Percentiles rank a stretch among this genome's conserved stretches.
Evolutionary conservation across 2,329 filamentous ascomycete genomes (phyloP).

Genomic region (Diplodia intermedia): DNA sequence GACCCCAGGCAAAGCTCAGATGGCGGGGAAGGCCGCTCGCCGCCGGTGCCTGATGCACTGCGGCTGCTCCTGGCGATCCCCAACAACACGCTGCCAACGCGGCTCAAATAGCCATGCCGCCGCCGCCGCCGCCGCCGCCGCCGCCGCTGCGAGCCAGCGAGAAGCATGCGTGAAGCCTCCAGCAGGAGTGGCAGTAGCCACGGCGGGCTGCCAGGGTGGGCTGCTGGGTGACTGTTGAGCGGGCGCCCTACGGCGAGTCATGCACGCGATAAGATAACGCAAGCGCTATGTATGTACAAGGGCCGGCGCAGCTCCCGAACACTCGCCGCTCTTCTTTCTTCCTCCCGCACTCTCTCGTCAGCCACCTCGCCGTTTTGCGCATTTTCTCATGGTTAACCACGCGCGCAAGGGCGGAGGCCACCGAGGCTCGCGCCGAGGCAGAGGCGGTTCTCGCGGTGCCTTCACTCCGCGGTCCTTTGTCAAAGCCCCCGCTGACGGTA

Average conservation of each 20-base stretch:
- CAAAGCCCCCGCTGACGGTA: slow-evolving; percentile 5
- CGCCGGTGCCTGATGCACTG: slow-evolving; percentile 13
- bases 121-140: neutral
- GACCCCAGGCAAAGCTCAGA: slow-evolving; percentile 27
- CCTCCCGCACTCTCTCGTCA: neutral
- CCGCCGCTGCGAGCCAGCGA: neutral
- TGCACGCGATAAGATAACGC: slow-evolving; percentile 22
- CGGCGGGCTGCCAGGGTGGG: neutral
- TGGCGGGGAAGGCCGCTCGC: slow-evolving; percentile 25
- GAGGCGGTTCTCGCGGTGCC: slow-evolving; percentile 7
- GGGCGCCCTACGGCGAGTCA: neutral
- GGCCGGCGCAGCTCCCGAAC: slow-evolving; percentile 14
- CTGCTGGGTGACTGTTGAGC: neutral
- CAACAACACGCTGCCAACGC: neutral
- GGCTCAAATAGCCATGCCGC: neutral
- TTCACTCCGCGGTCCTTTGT: neutral
- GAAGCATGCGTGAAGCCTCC: neutral
- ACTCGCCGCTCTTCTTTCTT: slow-evolving; percentile 16
- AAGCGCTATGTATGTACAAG: neutral
- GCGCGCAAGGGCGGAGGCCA: slow-evolving; percentile 21
- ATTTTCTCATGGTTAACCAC: slow-evolving; percentile 24
- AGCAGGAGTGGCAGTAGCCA: neutral
- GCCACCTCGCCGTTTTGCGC: neutral
- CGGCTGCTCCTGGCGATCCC: slow-evolving; percentile 2
- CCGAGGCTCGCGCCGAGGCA: slow-evolving; percentile 9